These are phyloP conservation scores for Balamuthia mandrillaris DNA, from an alignment of 208 protist species.

Conservation along the genomic window DNA sequence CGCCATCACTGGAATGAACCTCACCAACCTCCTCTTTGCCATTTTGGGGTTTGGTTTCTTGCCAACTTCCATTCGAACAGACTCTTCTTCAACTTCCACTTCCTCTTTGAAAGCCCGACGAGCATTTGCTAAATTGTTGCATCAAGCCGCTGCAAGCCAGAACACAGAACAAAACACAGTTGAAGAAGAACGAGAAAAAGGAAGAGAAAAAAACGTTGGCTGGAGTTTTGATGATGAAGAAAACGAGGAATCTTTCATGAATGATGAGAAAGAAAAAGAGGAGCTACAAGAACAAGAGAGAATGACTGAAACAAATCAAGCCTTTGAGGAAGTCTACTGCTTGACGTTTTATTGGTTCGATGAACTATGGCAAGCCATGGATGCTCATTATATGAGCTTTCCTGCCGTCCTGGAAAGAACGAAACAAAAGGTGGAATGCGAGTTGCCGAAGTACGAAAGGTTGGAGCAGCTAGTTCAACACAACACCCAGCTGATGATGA, in stretches of 20 bases:
- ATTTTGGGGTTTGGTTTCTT: slow-evolving; percentile 1
- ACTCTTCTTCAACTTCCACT: background rate
- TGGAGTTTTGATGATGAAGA: no score
- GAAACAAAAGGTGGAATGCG: no score
- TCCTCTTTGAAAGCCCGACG: no score
- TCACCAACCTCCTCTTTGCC: slow-evolving; percentile 18
- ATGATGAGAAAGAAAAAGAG: no score
- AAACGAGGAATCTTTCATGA: no score
- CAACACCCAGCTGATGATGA: no score
- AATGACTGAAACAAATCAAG: background rate
- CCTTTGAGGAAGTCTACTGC: background rate
- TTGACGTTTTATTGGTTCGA: slow-evolving; percentile 9
- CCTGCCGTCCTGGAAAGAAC: no score
- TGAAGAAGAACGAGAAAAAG: background rate
- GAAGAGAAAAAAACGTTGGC: background rate
- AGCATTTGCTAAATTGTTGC: no score
- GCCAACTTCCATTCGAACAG: background rate
- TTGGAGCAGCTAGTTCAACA: no score
- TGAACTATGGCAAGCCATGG: background rate
- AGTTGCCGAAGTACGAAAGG: no score
- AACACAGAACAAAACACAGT: background rate
- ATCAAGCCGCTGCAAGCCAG: no score
- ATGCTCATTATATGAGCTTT: slow-evolving; percentile 29
- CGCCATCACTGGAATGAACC: slow-evolving; percentile 25
- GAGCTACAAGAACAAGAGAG: background rate